Evolutionary conservation across 2,329 filamentous ascomycete species (phyloP).

Genomic region (Ophiocordyceps camponoti-leonardi): DNA sequence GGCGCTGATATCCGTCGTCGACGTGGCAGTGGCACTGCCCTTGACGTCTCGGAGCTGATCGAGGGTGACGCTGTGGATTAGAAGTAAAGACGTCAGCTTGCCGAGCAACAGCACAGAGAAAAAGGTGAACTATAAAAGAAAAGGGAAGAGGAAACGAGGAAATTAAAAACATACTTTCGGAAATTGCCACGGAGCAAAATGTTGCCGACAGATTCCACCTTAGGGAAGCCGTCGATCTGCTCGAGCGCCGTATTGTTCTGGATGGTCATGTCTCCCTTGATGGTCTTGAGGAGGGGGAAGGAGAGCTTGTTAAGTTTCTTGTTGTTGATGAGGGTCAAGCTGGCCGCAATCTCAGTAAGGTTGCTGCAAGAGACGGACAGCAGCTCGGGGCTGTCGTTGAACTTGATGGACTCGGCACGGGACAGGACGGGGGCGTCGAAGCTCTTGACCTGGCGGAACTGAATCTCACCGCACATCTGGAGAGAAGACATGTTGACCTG

Average conservation of each 20-base stretch:
- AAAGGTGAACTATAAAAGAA: no score
- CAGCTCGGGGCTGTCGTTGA: conserved; percentile 62
- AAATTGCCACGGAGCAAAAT: conserved; percentile 78
- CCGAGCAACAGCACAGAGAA: no score
- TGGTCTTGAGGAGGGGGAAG: conserved; percentile 47
- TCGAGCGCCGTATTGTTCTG: conserved; percentile 73
- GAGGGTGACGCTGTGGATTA: conserved; percentile 52
- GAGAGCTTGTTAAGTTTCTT: conserved; percentile 53
- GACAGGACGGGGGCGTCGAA: conserved; percentile 58
- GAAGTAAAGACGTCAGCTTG: not conserved
- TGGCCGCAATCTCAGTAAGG: conserved; percentile 40
- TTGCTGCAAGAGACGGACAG: conserved; percentile 43
- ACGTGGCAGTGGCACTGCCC: conserved; percentile 55
- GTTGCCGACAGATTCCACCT: conserved; percentile 59
- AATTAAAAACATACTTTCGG: conserved; percentile 43
- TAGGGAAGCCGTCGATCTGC: conserved; percentile 47
- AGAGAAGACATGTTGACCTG: conserved; percentile 63
- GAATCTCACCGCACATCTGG: conserved; percentile 30
- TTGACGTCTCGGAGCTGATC: conserved; percentile 49
- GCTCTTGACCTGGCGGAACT: conserved; percentile 57
- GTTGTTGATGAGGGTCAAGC: conserved; percentile 47
- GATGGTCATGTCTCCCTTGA: conserved; percentile 69
- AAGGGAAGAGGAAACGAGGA: not conserved
- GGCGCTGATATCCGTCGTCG: conserved; percentile 40
- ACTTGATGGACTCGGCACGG: conserved; percentile 53